Percentiles rank a stretch among this genome's conserved stretches.
phyloP scores from a whole-genome alignment of 345 rosid species.

The Populus euphratica region DNA sequence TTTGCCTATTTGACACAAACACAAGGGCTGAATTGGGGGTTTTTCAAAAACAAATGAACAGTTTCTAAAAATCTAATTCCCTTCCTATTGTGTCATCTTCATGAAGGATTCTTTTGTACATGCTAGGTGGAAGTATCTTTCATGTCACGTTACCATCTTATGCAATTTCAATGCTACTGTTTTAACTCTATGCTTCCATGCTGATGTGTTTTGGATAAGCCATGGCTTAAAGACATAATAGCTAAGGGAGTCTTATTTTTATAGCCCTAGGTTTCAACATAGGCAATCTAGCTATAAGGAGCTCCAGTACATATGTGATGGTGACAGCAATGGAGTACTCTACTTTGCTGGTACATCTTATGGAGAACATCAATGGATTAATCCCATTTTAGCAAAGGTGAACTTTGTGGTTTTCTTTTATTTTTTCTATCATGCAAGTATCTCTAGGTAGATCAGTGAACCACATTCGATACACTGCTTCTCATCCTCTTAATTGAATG shows the following conservation, averaged over 20 bases:
- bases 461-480: neutral
- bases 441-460: neutral
- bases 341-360: constrained; percentile 85
- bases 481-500: constrained; percentile 14
- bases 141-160: neutral
- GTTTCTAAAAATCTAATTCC: neutral
- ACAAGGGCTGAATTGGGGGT: neutral
- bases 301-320: constrained; percentile 91
- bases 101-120: neutral
- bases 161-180: neutral
- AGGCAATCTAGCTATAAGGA: constrained; percentile 90
- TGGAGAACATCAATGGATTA: constrained; percentile 94
- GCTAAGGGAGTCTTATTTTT: constrained; percentile 9
- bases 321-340: constrained; percentile 95
- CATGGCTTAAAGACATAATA: neutral
- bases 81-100: neutral
- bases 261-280: constrained; percentile 62
- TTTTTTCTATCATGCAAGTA: neutral
- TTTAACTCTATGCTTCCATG: neutral
- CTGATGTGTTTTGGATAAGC: neutral
- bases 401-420: neutral
- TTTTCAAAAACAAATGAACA: neutral
- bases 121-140: neutral
- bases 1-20: neutral
- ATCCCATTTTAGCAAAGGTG: constrained; percentile 90